These are phyloP conservation scores for Coemansia umbellata DNA, from an alignment of 192 early-diverging fungal species.

Conservation along the genomic window DNA sequence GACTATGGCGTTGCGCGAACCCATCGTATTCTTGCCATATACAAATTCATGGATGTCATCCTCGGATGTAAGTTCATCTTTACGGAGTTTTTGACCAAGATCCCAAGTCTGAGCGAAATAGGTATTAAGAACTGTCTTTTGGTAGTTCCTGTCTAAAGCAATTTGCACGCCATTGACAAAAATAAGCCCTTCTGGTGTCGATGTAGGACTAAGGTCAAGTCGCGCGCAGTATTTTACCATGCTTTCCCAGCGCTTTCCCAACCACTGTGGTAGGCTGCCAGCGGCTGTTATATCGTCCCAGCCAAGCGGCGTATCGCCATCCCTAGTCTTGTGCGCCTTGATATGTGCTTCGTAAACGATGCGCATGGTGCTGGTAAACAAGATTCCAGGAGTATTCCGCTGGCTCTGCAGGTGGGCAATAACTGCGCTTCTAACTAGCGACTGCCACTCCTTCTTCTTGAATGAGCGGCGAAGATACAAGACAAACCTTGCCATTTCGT, in stretches of 20 bases:
- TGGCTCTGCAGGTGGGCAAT: constrained; percentile 7
- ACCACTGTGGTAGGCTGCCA: constrained; percentile 3
- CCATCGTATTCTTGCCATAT: constrained; percentile 57
- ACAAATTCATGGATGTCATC: constrained; percentile 69
- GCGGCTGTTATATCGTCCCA: constrained; percentile 26
- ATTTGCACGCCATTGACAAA: constrained; percentile 83
- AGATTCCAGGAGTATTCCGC: background rate
- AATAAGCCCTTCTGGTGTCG: constrained; percentile 46
- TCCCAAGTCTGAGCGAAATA: constrained; percentile 55
- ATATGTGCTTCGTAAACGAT: constrained; percentile 20
- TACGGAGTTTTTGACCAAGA: constrained; percentile 51
- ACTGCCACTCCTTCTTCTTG: constrained; percentile 27
- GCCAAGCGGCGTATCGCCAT: constrained; percentile 12
- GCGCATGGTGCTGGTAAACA: constrained; percentile 15
- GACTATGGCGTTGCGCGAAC: constrained; percentile 57
- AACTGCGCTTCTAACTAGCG: constrained; percentile 25
- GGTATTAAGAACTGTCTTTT: constrained; percentile 49
- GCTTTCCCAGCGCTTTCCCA: constrained; percentile 31
- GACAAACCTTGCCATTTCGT: constrained; percentile 33
- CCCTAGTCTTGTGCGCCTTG: constrained; percentile 25
- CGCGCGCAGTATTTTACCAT: constrained; percentile 32
- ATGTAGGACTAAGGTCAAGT: constrained; percentile 27
- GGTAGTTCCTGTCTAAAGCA: constrained; percentile 60
- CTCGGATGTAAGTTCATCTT: constrained; percentile 51
- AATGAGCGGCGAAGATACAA: constrained; percentile 39